Conservation (phyloP, 768 basidiomycete genomes). For the Clathrus columnatus region DNA sequence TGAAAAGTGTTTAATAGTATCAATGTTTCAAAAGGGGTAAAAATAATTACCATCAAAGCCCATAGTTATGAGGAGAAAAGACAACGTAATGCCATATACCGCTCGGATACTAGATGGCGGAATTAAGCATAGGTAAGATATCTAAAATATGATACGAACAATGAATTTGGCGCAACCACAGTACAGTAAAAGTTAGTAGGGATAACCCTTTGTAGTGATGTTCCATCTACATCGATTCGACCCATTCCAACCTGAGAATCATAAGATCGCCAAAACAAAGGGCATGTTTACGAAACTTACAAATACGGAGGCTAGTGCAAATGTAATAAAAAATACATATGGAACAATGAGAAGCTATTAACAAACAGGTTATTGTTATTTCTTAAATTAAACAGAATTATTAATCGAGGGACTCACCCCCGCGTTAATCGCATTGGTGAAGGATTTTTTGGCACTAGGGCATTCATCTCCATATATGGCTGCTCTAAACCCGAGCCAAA, state of each 20-base stretch:
- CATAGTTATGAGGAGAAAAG: constrained; percentile 2
- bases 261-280: not conserved
- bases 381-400: not conserved
- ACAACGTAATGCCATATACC: not conserved
- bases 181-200: constrained; percentile 8
- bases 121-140: not conserved
- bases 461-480: constrained; percentile 4
- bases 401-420: not conserved
- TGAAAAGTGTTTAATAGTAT: not conserved
- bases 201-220: constrained; percentile 1
- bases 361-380: not conserved
- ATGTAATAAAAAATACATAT: constrained; percentile 2
- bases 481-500: constrained; percentile 4
- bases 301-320: constrained; percentile 1
- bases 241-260: not conserved
- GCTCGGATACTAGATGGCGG: not conserved
- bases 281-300: not conserved
- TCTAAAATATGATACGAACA: not conserved
- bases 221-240: not conserved
- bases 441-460: not conserved
- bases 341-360: constrained; percentile 7
- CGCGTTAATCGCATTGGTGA: not conserved
- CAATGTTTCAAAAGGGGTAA: not conserved
- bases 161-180: not conserved
- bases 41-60: constrained; percentile 1